phyloP scores from a whole-genome alignment of 2,329 filamentous ascomycete genomes.

The Ophiostoma sp. region DNA sequence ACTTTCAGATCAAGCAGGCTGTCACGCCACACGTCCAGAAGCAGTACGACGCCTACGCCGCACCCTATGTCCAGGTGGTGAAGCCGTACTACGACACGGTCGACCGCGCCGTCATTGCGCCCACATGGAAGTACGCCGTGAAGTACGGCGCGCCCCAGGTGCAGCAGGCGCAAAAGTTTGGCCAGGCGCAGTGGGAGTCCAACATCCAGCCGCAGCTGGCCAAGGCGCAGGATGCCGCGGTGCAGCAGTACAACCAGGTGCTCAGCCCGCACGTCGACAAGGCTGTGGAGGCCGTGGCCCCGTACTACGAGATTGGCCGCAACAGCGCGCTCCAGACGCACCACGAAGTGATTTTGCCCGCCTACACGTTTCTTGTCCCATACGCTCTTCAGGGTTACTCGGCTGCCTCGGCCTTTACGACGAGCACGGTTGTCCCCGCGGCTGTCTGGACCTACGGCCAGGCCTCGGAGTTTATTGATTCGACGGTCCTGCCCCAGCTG shows the following conservation, averaged over 20 bases:
- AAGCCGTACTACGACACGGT: conserved; percentile 71
- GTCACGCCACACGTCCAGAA: conserved; percentile 76
- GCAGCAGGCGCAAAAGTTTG: conserved; percentile 65
- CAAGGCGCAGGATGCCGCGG: conserved; percentile 61
- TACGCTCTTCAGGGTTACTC: conserved; percentile 69
- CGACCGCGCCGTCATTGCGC: conserved; percentile 66
- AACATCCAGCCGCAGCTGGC: conserved; percentile 73
- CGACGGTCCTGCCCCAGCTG: conserved; percentile 77
- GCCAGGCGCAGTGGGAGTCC: conserved; percentile 73
- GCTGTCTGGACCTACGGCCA: conserved; percentile 69
- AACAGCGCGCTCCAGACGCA: conserved; percentile 68
- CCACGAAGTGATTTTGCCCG: conserved; percentile 70
- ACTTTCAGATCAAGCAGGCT: conserved; percentile 64
- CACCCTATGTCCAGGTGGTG: conserved; percentile 74
- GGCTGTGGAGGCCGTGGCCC: conserved; percentile 57
- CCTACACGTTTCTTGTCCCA: conserved; percentile 72
- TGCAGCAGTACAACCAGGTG: conserved; percentile 66
- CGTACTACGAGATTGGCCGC: conserved; percentile 70
- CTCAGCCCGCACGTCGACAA: conserved; percentile 74
- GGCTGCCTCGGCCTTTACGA: conserved; percentile 64
- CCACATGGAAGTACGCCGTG: conserved; percentile 65
- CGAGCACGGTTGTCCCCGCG: conserved; percentile 70
- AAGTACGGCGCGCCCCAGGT: conserved; percentile 75
- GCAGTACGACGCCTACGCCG: conserved; percentile 82
- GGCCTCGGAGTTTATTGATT: conserved; percentile 69